Evolutionary conservation across 2,329 filamentous ascomycete species (phyloP).

Genomic region (Fusarium longipes): DNA sequence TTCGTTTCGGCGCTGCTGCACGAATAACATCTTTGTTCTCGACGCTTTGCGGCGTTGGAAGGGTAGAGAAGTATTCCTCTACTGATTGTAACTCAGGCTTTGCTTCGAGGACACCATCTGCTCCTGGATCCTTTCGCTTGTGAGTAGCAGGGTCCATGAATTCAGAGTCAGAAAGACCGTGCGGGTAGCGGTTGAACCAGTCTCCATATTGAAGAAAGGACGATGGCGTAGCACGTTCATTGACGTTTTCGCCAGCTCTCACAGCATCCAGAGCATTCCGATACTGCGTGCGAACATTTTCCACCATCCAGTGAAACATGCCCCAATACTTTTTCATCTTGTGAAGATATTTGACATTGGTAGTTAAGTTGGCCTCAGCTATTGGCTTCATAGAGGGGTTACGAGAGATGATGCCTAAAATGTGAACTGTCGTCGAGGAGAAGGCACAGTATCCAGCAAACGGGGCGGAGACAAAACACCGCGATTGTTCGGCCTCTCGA

Average conservation of each 20-base stretch:
- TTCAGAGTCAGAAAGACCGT: slow-evolving; percentile 86
- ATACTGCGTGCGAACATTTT: slow-evolving; percentile 91
- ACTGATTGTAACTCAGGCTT: slow-evolving; percentile 92
- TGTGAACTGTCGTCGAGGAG: slow-evolving; percentile 92
- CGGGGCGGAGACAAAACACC: slow-evolving; percentile 83
- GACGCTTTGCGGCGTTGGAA: slow-evolving; percentile 69
- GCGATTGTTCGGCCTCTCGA: slow-evolving; percentile 75
- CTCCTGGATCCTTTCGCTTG: slow-evolving; percentile 78
- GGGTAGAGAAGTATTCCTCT: slow-evolving; percentile 89
- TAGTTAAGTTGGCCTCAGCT: slow-evolving; percentile 85
- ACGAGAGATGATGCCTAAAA: slow-evolving; percentile 90
- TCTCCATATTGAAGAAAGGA: slow-evolving; percentile 94
- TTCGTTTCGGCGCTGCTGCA: slow-evolving; percentile 50
- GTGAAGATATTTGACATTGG: slow-evolving; percentile 88
- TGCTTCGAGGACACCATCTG: slow-evolving; percentile 90
- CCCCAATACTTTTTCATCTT: slow-evolving; percentile 99
- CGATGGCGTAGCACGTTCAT: slow-evolving; percentile 61
- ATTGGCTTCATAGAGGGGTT: slow-evolving; percentile 78
- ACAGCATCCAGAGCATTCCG: slow-evolving; percentile 85
- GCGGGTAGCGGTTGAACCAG: slow-evolving; percentile 96
- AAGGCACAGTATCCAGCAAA: slow-evolving; percentile 97
- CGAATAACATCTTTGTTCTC: slow-evolving; percentile 51
- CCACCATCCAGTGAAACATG: slow-evolving; percentile 97
- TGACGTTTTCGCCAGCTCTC: slow-evolving; percentile 69
- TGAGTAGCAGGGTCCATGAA: slow-evolving; percentile 79